These are phyloP conservation scores for Fusarium tuaranense DNA, from an alignment of 2,329 filamentous ascomycete genomes.

Conservation along the genomic window DNA sequence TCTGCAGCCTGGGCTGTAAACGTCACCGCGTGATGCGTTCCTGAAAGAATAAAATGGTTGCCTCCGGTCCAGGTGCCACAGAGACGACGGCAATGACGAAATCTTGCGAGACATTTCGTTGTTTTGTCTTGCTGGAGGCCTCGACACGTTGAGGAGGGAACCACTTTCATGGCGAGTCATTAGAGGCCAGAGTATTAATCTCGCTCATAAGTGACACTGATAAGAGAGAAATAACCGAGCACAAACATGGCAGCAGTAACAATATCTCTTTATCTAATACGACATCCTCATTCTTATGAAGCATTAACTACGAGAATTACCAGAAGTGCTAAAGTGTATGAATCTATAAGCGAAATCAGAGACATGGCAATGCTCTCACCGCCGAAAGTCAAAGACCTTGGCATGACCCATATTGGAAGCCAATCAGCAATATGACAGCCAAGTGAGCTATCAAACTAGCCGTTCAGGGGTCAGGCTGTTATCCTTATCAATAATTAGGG, in stretches of 20 bases:
- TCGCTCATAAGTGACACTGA: background rate
- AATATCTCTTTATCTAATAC: background rate
- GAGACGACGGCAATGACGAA: conserved; percentile 1
- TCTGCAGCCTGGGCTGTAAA: conserved; percentile 38
- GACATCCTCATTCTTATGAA: background rate
- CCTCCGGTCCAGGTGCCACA: conserved; percentile 15
- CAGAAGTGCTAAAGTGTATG: background rate
- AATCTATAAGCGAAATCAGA: background rate
- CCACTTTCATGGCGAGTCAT: background rate
- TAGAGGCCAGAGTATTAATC: background rate
- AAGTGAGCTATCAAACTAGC: background rate
- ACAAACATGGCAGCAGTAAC: background rate
- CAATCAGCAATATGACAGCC: background rate
- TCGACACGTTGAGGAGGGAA: conserved; percentile 4
- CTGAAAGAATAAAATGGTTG: conserved; percentile 19
- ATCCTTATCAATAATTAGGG: background rate
- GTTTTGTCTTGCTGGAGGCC: background rate
- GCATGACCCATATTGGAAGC: background rate
- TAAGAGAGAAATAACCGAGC: background rate
- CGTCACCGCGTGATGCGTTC: conserved; percentile 40
- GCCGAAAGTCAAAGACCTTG: background rate
- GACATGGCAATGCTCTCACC: background rate
- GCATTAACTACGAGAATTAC: background rate
- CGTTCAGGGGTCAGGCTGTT: background rate
- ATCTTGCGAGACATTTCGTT: conserved; percentile 7